Percentiles rank a stretch among this genome's conserved stretches.
Evolutionary conservation across 2,329 filamentous ascomycete species (phyloP).

Genomic region (Penicillium sp.): DNA sequence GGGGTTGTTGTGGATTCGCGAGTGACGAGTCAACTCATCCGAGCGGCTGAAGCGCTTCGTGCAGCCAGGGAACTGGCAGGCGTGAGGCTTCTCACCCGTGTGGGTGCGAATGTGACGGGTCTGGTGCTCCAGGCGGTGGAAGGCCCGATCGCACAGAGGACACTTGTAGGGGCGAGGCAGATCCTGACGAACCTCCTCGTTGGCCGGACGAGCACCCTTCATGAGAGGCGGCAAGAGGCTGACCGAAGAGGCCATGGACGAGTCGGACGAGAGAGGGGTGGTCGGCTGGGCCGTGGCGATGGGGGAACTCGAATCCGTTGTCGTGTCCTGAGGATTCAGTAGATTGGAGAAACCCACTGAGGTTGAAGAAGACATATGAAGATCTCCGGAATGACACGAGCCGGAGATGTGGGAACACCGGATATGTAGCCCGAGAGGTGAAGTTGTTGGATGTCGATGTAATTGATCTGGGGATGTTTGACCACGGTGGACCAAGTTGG

Average conservation of each 20-base stretch:
- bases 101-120: constrained; percentile 89
- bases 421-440: constrained; percentile 14
- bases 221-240: constrained; percentile 42
- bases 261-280: constrained; percentile 19
- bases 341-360: constrained; percentile 71
- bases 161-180: constrained; percentile 97
- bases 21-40: constrained; percentile 93
- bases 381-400: constrained; percentile 6
- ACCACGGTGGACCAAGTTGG: no score
- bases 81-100: constrained; percentile 96
- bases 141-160: constrained; percentile 95
- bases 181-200: constrained; percentile 62
- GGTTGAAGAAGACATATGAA: constrained; percentile 69
- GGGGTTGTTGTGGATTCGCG: constrained; percentile 97
- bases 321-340: constrained; percentile 55
- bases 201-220: constrained; percentile 48
- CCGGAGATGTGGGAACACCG: constrained; percentile 8
- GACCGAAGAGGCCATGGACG: constrained; percentile 40
- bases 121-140: constrained; percentile 96
- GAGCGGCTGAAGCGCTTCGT: constrained; percentile 95
- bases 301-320: constrained; percentile 18
- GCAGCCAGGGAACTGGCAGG: constrained; percentile 90
- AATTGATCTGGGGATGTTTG: no score
- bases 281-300: constrained; percentile 16
- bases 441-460: not conserved